Evolutionary conservation across 306 rosid species (phyloP), one percentile per base, ranked within the genome.

Genomic region (Echinosophora koreensis): DNA sequence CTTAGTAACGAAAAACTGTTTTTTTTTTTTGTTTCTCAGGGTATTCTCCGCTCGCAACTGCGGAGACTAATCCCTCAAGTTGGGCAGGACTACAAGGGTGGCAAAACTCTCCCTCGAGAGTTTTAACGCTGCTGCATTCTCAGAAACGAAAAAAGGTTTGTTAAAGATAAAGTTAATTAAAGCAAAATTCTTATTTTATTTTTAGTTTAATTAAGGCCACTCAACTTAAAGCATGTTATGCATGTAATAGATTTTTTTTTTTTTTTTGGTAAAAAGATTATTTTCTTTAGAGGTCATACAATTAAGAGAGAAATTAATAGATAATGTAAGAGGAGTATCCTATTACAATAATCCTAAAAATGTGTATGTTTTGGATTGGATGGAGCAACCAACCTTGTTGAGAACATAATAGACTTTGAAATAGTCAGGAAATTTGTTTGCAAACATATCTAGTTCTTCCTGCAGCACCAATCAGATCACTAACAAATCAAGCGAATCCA

Each of bases 331-430:
- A 28, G 38, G 32, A 28, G 28, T 51, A 11, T 28, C 3, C 42
- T 59, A 39, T 14, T 42, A 37, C 16, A 42, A 63, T 32, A 72
- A 80, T 54, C 10, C 46, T 34, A 8, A 2, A 34, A 58, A 65
- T n/a, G 9, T 35, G 18, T 2, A 16, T 4, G 10, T 34, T 41
- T 28, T 66, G 8, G n/a, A n/a, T n/a, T n/a, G n/a, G 50, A 15
- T 67, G 22, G 14, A 70, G 46, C 42, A 78, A 70, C 84, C 1
- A 69, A 87, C 90, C 90, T 84, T 74, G 22, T 63, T 82, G 39
- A 87, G 73, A 58, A 87, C 90, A 77, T 84, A 61, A n/a, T 76
- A 82, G 63, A 82, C 81, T 66, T 68, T 59, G 82, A 87, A 84
- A 56, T 77, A 78, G 11, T 49, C 52, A 30, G 88, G 77, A 60